phyloP scores from a whole-genome alignment of 108 stramenopile species.

The Skeletonema menzelii region DNA sequence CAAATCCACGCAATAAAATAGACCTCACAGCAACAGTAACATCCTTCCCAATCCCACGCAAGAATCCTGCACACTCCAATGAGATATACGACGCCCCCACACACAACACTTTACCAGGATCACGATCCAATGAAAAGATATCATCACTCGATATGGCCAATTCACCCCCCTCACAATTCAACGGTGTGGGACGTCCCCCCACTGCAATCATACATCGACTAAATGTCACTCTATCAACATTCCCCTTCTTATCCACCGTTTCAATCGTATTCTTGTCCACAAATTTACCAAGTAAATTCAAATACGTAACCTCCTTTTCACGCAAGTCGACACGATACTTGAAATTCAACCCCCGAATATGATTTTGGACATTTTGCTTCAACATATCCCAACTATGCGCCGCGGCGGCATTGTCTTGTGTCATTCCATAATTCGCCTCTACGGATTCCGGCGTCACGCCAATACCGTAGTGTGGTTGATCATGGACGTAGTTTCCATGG shows the following conservation, averaged over 20 bases:
- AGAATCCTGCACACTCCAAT: constrained; percentile 98
- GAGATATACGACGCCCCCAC: constrained; percentile 98
- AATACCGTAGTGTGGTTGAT: constrained; percentile 79
- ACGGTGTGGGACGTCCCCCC: constrained; percentile 92
- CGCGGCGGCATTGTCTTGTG: constrained; percentile 23
- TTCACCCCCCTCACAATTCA: constrained; percentile 89
- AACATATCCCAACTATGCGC: constrained; percentile 74
- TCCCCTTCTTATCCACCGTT: constrained; percentile 84
- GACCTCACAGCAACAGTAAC: constrained; percentile 95
- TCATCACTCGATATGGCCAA: constrained; percentile 95
- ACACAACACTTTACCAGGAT: constrained; percentile 95
- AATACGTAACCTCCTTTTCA: constrained; percentile 91
- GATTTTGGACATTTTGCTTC: constrained; percentile 87
- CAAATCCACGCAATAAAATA: constrained; percentile 96
- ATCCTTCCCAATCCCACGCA: constrained; percentile 89
- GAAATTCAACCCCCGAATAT: constrained; percentile 96
- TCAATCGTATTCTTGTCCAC: constrained; percentile 87
- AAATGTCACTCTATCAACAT: constrained; percentile 58
- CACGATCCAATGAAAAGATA: constrained; percentile 85
- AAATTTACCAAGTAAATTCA: constrained; percentile 89
- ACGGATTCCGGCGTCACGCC: constrained; percentile 16
- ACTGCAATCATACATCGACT: constrained; percentile 92
- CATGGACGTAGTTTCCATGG: constrained; percentile 54
- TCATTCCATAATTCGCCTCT: constrained; percentile 34
- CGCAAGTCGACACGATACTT: constrained; percentile 94